phyloP scores from a whole-genome alignment of 2,329 filamentous ascomycete species.

The Purpureocillium takamizusanense region DNA sequence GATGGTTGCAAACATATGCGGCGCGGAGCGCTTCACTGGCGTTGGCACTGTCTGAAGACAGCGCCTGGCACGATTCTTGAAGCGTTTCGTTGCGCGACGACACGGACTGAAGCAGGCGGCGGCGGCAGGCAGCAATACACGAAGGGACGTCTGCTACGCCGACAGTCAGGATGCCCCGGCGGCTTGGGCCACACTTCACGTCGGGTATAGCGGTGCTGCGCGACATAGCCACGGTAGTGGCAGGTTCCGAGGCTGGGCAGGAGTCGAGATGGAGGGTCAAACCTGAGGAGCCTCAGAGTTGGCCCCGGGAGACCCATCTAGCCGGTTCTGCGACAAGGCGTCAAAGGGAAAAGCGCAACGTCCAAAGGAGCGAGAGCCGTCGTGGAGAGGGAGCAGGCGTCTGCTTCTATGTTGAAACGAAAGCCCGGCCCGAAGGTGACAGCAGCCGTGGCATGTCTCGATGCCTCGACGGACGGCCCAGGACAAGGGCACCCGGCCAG shows the following conservation, averaged over 20 bases:
- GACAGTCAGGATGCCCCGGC: constrained; percentile 20
- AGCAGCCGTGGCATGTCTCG: too few relatives aligned
- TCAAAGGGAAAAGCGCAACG: too few relatives aligned
- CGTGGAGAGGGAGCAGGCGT: too few relatives aligned
- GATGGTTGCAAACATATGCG: constrained; percentile 44
- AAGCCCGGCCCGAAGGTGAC: too few relatives aligned
- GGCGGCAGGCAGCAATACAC: constrained; percentile 25
- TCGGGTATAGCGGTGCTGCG: background rate
- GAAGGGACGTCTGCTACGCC: constrained; percentile 19
- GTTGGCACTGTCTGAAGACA: constrained; percentile 16
- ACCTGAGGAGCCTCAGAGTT: background rate
- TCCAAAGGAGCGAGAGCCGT: too few relatives aligned
- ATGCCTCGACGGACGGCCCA: too few relatives aligned
- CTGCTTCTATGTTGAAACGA: too few relatives aligned
- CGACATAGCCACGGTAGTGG: background rate
- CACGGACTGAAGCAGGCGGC: constrained; percentile 20
- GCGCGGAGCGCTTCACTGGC: constrained; percentile 26
- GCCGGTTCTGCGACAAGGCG: too few relatives aligned
- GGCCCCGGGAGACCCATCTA: too few relatives aligned
- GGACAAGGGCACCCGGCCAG: too few relatives aligned
- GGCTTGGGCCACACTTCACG: constrained; percentile 10
- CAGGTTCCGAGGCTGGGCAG: background rate
- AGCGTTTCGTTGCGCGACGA: constrained; percentile 19
- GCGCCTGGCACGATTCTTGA: constrained; percentile 19
- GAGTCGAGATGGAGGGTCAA: background rate